Evolutionary conservation across 441 rosid species (phyloP), one percentile per base, ranked within the genome.

Genomic region (Gossypium trilobum): DNA sequence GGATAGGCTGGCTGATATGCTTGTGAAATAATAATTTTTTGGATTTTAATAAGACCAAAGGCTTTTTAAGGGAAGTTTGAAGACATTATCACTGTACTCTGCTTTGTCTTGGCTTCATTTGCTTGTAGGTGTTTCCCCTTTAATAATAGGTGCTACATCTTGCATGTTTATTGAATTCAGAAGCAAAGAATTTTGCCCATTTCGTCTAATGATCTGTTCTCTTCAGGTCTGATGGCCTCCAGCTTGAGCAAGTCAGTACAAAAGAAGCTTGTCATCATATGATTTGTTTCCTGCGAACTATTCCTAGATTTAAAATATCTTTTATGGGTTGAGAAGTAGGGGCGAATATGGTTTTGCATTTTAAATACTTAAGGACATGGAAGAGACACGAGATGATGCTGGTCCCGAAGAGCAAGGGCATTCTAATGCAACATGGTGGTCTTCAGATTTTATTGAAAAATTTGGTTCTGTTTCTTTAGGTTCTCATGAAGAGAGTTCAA

Each of bases 301-400:
- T 67, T 75, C 71, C 25, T 58, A 52, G 29, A 76, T 76, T 76
- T 70, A 50, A 59, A 61, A 72, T 70, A 56, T 74, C 81, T 75
- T 80, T 80, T 77, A 82, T 86, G 89, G 91, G 87, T 80, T 84
- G 78, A 84, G 85, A 81, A 79, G 85, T 77, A 65, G 82, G 78
- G 82, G 79, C 66, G 91, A 87, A 86, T 63, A 87, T 90, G 88
- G 85, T 82, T 87, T 72, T 86, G 62, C 82, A 78, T 78, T 60
- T 84, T 75, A 87, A 77, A 77, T 75, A 75, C 76, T 67, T 79
- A 74, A 86, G 80, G 82, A 82, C 66, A 95, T 95, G 98, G 98
- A 87, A 84, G 96, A 92, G 82, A 78, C 85, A 51, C 84, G 87
- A 85, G 93, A 91, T 82, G 92, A 86, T 80, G 76, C 84, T 8